Percentiles rank a stretch among this genome's conserved stretches.
These are phyloP conservation scores for Sordaria brevicollis DNA, from an alignment of 495 filamentous ascomycete species.

Conservation along the genomic window DNA sequence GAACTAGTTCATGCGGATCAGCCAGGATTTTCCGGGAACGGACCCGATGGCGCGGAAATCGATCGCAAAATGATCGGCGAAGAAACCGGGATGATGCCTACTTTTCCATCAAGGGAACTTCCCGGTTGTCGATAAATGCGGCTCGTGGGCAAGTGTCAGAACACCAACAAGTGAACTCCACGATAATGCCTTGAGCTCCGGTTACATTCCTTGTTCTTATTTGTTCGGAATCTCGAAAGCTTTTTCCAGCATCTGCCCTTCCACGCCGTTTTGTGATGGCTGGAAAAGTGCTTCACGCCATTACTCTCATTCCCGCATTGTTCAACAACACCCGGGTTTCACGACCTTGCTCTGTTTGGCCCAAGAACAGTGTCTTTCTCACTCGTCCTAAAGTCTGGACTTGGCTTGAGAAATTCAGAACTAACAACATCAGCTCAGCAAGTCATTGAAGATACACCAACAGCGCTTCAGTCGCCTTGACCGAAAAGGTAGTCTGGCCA, in stretches of 20 bases:
- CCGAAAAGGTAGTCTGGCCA: conserved; percentile 35
- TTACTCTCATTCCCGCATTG: no score
- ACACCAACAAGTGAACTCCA: background rate
- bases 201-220: background rate
- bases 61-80: background rate
- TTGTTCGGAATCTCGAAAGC: background rate
- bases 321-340: no score
- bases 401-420: background rate
- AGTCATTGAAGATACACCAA: conserved; percentile 39
- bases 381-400: no score
- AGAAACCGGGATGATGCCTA: background rate
- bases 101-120: background rate
- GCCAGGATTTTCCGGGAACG: background rate
- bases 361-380: no score
- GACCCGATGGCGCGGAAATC: background rate
- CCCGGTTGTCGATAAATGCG: background rate
- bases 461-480: conserved; percentile 46
- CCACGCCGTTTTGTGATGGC: background rate
- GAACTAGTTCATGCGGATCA: background rate
- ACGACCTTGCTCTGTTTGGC: no score
- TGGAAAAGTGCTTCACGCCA: no score
- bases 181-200: background rate
- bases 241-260: background rate
- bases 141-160: background rate
- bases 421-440: background rate